Evolutionary conservation across 768 basidiomycete species (phyloP).

Genomic region (Suillus subluteus): DNA sequence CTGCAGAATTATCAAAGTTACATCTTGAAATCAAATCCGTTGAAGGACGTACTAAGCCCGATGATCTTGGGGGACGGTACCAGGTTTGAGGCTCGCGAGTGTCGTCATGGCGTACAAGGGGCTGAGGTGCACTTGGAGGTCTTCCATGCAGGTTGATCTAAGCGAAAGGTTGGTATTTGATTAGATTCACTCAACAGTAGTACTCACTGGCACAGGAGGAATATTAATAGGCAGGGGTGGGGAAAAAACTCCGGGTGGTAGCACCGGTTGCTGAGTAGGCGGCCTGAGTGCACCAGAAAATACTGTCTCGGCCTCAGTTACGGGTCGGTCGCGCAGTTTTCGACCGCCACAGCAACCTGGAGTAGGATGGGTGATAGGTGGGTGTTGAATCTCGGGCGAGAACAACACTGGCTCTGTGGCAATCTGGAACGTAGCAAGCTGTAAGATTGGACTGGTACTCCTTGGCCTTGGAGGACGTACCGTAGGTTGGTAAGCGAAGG

Average conservation of each 20-base stretch:
- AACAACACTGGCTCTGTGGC: slow-evolving; percentile 23
- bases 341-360: not conserved
- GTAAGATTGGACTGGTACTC: slow-evolving; percentile 43
- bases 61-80: slow-evolving; percentile 24
- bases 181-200: not conserved
- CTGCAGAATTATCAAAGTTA: slow-evolving; percentile 17
- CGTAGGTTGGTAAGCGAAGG: slow-evolving; percentile 57
- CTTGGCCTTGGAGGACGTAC: slow-evolving; percentile 43
- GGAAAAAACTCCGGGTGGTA: slow-evolving; percentile 16
- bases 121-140: slow-evolving; percentile 28
- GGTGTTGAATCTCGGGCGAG: slow-evolving; percentile 23
- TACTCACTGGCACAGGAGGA: slow-evolving; percentile 26
- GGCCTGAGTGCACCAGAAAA: not conserved
- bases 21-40: not conserved
- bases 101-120: slow-evolving; percentile 22
- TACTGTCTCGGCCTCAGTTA: not conserved
- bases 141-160: slow-evolving; percentile 9
- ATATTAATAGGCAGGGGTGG: slow-evolving; percentile 23
- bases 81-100: slow-evolving; percentile 24
- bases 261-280: not conserved
- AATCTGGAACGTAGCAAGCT: slow-evolving; percentile 32
- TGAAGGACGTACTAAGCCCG: slow-evolving; percentile 18
- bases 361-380: not conserved
- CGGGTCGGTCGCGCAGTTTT: not conserved
- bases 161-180: not conserved